Conservation (phyloP, 2,329 filamentous ascomycete species). For the Pseudonectria foliicola region DNA sequence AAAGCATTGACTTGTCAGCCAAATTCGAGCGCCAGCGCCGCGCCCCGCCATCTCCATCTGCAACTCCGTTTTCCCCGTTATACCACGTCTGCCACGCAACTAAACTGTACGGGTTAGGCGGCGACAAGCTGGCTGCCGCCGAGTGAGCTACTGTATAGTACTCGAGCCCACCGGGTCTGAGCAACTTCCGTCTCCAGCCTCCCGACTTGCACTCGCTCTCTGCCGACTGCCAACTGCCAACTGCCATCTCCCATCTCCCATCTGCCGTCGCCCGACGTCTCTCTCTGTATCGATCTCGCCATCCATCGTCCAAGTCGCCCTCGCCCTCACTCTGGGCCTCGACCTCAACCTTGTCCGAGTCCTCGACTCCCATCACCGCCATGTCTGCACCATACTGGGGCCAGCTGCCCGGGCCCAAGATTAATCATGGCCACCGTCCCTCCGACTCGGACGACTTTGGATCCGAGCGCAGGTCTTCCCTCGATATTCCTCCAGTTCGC, state of each 20-base stretch:
- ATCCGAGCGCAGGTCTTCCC: conserved; percentile 25
- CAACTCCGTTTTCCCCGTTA: conserved; percentile 2
- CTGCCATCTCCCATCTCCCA: too few species aligned
- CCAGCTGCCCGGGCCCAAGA: conserved; percentile 44
- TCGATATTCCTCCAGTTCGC: conserved; percentile 33
- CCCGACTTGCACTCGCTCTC: neutral
- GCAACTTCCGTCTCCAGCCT: neutral
- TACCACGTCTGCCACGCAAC: too few species aligned
- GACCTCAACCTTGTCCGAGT: conserved; percentile 12
- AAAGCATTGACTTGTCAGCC: too few species aligned
- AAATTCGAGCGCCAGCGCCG: neutral
- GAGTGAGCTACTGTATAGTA: too few species aligned
- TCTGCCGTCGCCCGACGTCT: too few species aligned
- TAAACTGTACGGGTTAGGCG: too few species aligned
- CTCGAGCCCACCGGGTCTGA: too few species aligned
- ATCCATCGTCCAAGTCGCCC: conserved; percentile 3
- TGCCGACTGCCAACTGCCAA: too few species aligned
- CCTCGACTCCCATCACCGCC: conserved; percentile 13
- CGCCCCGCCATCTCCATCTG: conserved; percentile 1
- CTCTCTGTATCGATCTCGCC: too few species aligned
- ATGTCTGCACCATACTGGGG: conserved; percentile 53
- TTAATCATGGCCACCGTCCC: conserved; percentile 31
- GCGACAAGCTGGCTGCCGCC: too few species aligned
- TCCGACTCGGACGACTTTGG: conserved; percentile 24
- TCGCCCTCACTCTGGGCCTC: conserved; percentile 12